These are phyloP conservation scores for Fusarium metavorans DNA, from an alignment of 2,329 filamentous ascomycete genomes.

Conservation along the genomic window DNA sequence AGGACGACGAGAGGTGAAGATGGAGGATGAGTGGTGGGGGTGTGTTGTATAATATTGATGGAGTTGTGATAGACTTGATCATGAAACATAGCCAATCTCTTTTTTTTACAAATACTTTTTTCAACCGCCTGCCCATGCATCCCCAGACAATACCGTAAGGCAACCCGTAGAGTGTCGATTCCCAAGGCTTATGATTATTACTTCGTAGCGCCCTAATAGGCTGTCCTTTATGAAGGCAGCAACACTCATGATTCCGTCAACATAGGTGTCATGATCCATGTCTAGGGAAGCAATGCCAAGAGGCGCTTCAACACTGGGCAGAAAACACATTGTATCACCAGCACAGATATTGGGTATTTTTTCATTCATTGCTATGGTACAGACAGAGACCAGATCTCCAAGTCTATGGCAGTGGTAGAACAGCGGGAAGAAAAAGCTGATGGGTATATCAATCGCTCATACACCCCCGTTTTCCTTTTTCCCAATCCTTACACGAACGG, in stretches of 20 bases:
- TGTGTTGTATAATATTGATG: constrained; percentile 32
- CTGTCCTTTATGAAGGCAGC: not conserved
- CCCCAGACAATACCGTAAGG: not conserved
- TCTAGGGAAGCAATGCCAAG: not conserved
- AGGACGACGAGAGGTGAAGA: not conserved
- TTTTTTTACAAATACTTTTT: not conserved
- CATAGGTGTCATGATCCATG: not conserved
- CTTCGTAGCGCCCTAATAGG: not conserved
- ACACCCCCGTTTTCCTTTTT: constrained; percentile 24
- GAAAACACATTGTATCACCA: not conserved
- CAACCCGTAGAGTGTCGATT: no score
- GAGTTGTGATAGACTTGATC: constrained; percentile 34
- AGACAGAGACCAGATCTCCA: constrained; percentile 49
- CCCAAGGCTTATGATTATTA: not conserved
- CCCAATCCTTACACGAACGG: constrained; percentile 30
- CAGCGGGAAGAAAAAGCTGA: constrained; percentile 39
- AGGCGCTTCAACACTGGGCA: not conserved
- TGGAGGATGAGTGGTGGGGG: not conserved
- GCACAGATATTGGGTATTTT: constrained; percentile 39
- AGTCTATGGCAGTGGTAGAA: constrained; percentile 51
- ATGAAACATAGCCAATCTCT: constrained; percentile 24
- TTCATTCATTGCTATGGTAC: constrained; percentile 50
- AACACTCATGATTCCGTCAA: not conserved
- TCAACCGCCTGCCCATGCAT: not conserved
- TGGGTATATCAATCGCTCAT: constrained; percentile 41